Evolutionary conservation across 2,329 filamentous ascomycete species (phyloP), one percentile per base, ranked within the genome.

Genomic region (Pleomassaria siparia): DNA sequence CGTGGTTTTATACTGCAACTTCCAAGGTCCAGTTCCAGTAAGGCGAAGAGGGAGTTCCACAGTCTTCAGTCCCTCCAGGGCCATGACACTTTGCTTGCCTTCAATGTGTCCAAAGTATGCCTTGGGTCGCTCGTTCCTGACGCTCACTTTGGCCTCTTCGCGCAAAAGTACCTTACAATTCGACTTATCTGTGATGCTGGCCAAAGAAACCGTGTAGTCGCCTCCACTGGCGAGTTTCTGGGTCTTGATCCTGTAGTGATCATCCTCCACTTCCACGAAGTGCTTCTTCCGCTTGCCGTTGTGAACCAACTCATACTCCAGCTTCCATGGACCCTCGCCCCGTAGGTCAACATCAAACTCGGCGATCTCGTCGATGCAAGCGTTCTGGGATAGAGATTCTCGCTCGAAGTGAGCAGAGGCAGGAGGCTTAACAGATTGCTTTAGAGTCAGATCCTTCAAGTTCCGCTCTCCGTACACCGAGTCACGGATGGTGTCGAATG

Each of bases 261-360:
- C 76, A 2, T 75, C 76, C 20, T 84, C 76, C 46, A 96, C 88
- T 47, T 81, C 77, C 1, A 81, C 76, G 21, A 83, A 77, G 58
- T 87, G 80, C 43, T 88, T 86, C 53, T 83, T 85, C 44, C 91
- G 84, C 72, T 88, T 95, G 46, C 91, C 91, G 46, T 91, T 88
- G 71, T 97, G 89, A 7, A 96, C 82, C 32, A 96, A 76, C 70
- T 97, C 94, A 75, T 95, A 99, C 65, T 97, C 91, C 30, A 99
- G 74, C 18, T 80, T 87, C 78, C 92, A 97, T 0, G 95, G 94
- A 15, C 85, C 80, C 60, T 97, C 91, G 33, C 95, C 94, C 37
- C 84, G 77, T 33, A 97, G 80, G 43, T 79, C 72, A 30, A 96
- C 83, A 46, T 89, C 83, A 22, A 94, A 83, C 25, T 85, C 81